Evolutionary conservation across 305 asterid genomes (phyloP).

Genomic region (Fraxinus baroniana): DNA sequence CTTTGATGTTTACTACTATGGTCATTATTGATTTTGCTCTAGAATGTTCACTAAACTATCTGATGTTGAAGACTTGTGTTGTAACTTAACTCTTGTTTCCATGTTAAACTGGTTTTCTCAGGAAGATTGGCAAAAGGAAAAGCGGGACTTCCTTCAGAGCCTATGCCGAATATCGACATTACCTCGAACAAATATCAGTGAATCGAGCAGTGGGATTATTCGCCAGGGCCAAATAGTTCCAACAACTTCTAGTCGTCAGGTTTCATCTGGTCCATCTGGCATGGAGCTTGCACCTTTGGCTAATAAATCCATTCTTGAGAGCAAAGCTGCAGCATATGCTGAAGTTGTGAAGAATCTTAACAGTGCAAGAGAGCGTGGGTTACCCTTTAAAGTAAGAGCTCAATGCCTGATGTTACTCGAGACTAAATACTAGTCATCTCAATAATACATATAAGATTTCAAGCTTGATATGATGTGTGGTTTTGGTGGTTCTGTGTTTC

Average conservation of each 20-base stretch:
- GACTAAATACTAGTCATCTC: constrained; percentile 2
- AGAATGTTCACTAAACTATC: constrained; percentile 7
- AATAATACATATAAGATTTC: constrained; percentile 13
- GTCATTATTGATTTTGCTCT: constrained; percentile 6
- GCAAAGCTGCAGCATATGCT: constrained; percentile 79
- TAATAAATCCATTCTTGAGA: constrained; percentile 60
- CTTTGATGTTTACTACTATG: not conserved
- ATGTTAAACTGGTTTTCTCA: constrained; percentile 28
- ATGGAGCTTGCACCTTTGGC: constrained; percentile 58
- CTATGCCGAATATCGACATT: constrained; percentile 75
- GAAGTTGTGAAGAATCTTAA: constrained; percentile 85
- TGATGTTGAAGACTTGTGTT: not conserved
- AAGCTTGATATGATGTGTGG: constrained; percentile 1
- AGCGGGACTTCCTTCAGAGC: constrained; percentile 86
- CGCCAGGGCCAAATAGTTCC: constrained; percentile 69
- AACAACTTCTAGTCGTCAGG: constrained; percentile 53
- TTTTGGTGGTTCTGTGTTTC: not conserved
- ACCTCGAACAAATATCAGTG: constrained; percentile 67
- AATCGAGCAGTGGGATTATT: constrained; percentile 44
- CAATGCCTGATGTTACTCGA: constrained; percentile 2
- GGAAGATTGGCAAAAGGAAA: constrained; percentile 98
- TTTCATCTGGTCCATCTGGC: constrained; percentile 57
- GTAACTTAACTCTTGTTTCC: constrained; percentile 7
- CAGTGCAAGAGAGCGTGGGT: constrained; percentile 75
- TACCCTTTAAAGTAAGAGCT: constrained; percentile 65